A percentile compares a stretch with the other conserved stretches of the same genome.
These are phyloP conservation scores for Bidens hawaiensis DNA, from an alignment of 140 eudicot genomes.

Conservation along the genomic window DNA sequence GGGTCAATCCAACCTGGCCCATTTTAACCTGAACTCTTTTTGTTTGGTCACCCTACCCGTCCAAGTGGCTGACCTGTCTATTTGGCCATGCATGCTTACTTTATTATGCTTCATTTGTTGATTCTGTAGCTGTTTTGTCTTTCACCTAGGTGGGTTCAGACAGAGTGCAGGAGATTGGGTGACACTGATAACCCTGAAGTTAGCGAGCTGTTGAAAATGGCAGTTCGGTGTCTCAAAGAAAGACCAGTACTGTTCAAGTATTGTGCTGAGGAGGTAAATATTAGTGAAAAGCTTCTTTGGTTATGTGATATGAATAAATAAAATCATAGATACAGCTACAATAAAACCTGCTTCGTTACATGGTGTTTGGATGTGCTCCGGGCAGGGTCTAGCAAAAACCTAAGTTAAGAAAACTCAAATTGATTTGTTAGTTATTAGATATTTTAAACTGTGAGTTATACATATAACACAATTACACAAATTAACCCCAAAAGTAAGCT, in stretches of 20 bases:
- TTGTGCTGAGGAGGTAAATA: slow-evolving; percentile 93
- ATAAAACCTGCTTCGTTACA: background rate
- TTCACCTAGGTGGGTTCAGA: slow-evolving; percentile 85
- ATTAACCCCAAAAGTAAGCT: background rate
- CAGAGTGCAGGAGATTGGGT: slow-evolving; percentile 88
- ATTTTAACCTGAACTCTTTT: background rate
- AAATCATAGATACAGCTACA: background rate
- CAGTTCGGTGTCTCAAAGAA: slow-evolving; percentile 90
- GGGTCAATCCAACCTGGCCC: background rate
- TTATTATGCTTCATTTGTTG: slow-evolving; percentile 7
- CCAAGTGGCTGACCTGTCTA: background rate
- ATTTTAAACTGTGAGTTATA: background rate
- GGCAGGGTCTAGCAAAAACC: background rate
- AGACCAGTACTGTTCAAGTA: slow-evolving; percentile 94
- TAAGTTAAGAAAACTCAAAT: background rate
- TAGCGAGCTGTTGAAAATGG: slow-evolving; percentile 77
- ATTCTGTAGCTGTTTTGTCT: slow-evolving; percentile 6
- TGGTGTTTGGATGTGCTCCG: slow-evolving; percentile 1
- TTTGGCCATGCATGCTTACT: background rate
- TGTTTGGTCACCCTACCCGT: background rate
- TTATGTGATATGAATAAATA: background rate
- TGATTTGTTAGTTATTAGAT: background rate
- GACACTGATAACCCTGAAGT: slow-evolving; percentile 97
- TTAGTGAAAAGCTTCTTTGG: slow-evolving; percentile 8
- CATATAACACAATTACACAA: background rate